These are phyloP conservation scores for Alloteropsis semialata DNA, from an alignment of 176 grass and related monocot species.

Conservation along the genomic window DNA sequence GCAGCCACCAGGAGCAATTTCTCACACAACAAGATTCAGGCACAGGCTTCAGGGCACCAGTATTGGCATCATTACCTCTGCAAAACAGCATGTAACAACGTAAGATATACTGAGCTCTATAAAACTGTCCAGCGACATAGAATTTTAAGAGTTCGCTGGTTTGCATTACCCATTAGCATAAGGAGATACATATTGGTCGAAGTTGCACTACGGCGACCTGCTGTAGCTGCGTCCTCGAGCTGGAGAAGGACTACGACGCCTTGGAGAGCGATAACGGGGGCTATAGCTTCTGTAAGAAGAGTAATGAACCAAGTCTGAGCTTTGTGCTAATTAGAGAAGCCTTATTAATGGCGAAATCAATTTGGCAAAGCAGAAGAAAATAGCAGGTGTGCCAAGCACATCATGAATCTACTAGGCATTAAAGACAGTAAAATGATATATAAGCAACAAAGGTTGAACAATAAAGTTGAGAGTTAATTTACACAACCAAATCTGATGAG, in stretches of 20 bases:
- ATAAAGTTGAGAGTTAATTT: neutral
- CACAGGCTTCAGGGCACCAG: slow-evolving; percentile 22
- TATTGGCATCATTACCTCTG: slow-evolving; percentile 45
- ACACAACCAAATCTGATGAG: neutral
- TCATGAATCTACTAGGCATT: neutral
- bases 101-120: neutral
- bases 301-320: slow-evolving; percentile 18
- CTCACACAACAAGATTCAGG: slow-evolving; percentile 15
- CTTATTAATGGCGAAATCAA: neutral
- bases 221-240: slow-evolving; percentile 62
- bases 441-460: neutral
- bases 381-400: neutral
- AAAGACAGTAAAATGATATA: neutral
- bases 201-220: slow-evolving; percentile 53
- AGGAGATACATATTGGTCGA: slow-evolving; percentile 46
- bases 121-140: neutral
- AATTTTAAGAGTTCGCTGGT: neutral
- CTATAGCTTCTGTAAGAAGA: slow-evolving; percentile 73
- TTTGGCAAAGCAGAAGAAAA: neutral
- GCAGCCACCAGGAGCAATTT: slow-evolving; percentile 44
- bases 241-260: slow-evolving; percentile 67
- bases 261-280: slow-evolving; percentile 79
- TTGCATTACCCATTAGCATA: slow-evolving; percentile 60
- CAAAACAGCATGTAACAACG: slow-evolving; percentile 7
- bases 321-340: neutral